Base-by-base conservation (phyloP, 225 moss, liverwort and hornwort species). In the Bryum argenteum region DNA sequence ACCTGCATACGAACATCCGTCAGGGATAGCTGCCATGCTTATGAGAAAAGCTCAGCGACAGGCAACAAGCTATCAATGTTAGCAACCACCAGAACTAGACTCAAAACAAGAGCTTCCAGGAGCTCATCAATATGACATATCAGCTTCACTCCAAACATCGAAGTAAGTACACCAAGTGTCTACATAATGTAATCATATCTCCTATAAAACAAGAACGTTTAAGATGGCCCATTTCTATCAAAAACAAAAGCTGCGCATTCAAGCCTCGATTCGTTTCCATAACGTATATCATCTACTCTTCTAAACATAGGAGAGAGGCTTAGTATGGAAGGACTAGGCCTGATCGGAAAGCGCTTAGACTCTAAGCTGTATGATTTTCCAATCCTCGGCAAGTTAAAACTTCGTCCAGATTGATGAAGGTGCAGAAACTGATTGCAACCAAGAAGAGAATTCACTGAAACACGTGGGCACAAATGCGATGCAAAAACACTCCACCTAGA, bases 1-100 rank as follows among this genome's bases (percentile, higher is more conserved):
- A 92, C 89, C 90, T 94, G 88, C 41, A 65, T 33, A 50, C 20
- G 69, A 60, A 65, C 11, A 14, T 55, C 54, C 22, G 75, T 68
- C 51, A 75, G 53, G 18, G 45, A 60, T 53, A 37, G 39, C 65
- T 58, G 55, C 5, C 61, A 22, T 8, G 37, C 14, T 21, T 17
- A 40, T 8, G 19, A 69, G 69, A 10, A 23, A 51, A 62, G 57
- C 57, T 51, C 24, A 61, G 44, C 12, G 12, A 23, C 17, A 37
- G 40, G 50, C 47, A 74, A 66, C 19, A 55, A 13, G 23, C n/a
- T 70, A 71, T 56, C 53, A 14, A 38, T 48, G 14, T 33, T 73
- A 18, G 23, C 55, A 19, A 66, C 55, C 12, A 62, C 70, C 41
- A 33, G n/a, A 74, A 42, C 8, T 66, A 82, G 47, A 61, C 40